These are phyloP conservation scores for Geranomyces michiganensis DNA, from an alignment of 192 early-diverging fungal genomes.

Conservation along the genomic window DNA sequence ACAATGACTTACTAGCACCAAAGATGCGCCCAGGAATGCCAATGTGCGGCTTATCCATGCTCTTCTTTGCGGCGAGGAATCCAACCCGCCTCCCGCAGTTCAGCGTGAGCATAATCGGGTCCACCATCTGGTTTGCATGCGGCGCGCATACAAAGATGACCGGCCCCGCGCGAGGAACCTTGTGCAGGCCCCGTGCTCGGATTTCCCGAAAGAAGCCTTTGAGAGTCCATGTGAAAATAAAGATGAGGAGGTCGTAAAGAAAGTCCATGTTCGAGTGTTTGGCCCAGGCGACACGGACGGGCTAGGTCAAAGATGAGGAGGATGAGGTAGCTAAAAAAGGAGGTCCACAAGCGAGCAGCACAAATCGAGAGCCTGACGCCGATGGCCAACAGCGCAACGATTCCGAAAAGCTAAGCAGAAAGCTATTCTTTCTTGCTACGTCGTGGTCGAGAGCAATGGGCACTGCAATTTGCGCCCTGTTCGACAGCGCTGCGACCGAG, in stretches of 20 bases:
- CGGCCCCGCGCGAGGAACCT: slow-evolving; percentile 83
- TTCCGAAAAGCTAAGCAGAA: too few relatives aligned
- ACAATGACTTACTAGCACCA: slow-evolving; percentile 69
- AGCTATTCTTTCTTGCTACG: too few relatives aligned
- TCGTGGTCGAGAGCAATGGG: too few relatives aligned
- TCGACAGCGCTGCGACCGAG: too few relatives aligned
- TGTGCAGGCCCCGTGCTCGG: slow-evolving; percentile 76
- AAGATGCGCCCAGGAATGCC: slow-evolving; percentile 77
- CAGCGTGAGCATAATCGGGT: slow-evolving; percentile 86
- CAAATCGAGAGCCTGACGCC: too few relatives aligned
- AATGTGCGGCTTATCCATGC: slow-evolving; percentile 83
- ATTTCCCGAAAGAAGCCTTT: slow-evolving; percentile 80
- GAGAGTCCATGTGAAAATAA: slow-evolving; percentile 31
- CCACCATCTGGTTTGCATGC: slow-evolving; percentile 80
- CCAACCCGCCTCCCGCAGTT: slow-evolving; percentile 68
- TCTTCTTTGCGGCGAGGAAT: slow-evolving; percentile 69
- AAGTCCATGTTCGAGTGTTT: too few relatives aligned
- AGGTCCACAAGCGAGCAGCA: too few relatives aligned
- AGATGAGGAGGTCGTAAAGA: slow-evolving; percentile 23
- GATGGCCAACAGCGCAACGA: too few relatives aligned
- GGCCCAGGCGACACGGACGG: too few relatives aligned
- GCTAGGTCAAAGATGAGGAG: too few relatives aligned
- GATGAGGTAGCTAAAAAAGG: too few relatives aligned
- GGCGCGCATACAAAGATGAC: slow-evolving; percentile 85
- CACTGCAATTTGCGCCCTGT: too few relatives aligned